Conservation (phyloP, 352 stramenopile species). For the Globisporangium ultimum region DNA sequence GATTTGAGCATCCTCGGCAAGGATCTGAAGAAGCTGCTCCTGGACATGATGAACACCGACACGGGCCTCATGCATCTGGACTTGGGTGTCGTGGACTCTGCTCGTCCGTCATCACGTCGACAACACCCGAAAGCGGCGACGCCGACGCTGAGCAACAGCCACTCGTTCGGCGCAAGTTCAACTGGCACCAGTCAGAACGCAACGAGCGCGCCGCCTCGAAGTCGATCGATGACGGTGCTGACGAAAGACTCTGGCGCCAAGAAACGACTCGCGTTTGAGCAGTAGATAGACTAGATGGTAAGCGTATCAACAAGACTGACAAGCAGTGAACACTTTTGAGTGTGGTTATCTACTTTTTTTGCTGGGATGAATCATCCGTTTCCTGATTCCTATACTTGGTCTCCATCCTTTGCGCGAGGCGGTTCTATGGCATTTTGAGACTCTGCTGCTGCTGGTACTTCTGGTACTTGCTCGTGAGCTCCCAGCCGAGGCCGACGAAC, state of each 20-base stretch:
- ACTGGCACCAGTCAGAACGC: slow-evolving; percentile 12
- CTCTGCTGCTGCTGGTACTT: slow-evolving; percentile 76
- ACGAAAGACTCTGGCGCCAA: slow-evolving; percentile 24
- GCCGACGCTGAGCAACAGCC: slow-evolving; percentile 23
- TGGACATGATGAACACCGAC: slow-evolving; percentile 82
- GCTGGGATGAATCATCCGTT: neutral
- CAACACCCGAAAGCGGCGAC: slow-evolving; percentile 25
- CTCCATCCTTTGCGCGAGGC: no score
- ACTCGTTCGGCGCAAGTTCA: slow-evolving; percentile 9
- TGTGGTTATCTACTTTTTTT: neutral
- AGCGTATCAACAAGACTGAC: neutral
- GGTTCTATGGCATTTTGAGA: slow-evolving; percentile 29
- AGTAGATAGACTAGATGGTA: slow-evolving; percentile 11
- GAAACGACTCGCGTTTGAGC: slow-evolving; percentile 28
- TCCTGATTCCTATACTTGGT: neutral
- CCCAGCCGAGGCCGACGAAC: slow-evolving; percentile 86
- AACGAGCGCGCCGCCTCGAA: slow-evolving; percentile 18
- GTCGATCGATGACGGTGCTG: slow-evolving; percentile 36
- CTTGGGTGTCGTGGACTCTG: slow-evolving; percentile 41
- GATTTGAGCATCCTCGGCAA: slow-evolving; percentile 68
- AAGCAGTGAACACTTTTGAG: neutral
- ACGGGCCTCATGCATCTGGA: slow-evolving; percentile 84
- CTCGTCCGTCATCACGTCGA: slow-evolving; percentile 30
- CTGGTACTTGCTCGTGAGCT: slow-evolving; percentile 83
- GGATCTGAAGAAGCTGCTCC: slow-evolving; percentile 64